Base-by-base conservation (phyloP, 352 stramenopile species). In the Globisporangium echinulatum region DNA sequence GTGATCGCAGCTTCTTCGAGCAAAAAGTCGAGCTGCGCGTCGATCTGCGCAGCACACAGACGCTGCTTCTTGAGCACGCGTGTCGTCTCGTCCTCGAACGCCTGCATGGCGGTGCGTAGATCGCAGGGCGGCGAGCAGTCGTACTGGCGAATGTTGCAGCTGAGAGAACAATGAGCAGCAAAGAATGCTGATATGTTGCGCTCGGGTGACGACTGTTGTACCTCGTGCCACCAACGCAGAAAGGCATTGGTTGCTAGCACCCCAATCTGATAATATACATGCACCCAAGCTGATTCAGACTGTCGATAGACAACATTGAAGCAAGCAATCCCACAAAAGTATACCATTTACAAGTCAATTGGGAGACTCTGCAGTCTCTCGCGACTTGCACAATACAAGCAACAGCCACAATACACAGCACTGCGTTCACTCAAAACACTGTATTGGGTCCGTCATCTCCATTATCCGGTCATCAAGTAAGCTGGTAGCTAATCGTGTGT, bases 11-110 rank as follows among this genome's bases (percentile, higher is more conserved):
- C 78, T 36, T 87, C 72, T 6, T 70, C 72, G 37, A 89, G 71
- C 47, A 91, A 66, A 54, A 75, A 70, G 54, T 87, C 79, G 17
- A 91, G 61, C 17, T 91, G 77, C 40, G 63, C 68, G 61, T 89
- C 70, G 59, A 91, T 83, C 59, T 84, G 69, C 52, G 69, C 74
- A 37, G 69, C 77, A 52, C 77, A 80, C 37, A 85, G 53, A 14
- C 79, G 75, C 68, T 91, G 82, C 52, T 84, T 85, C 70, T 91
- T 91, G 58, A 89, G 62, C 70, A 83, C 79, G 56, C 75, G 74
- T 55, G 75, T 69, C 36, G 66, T 77, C 54, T 87, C 82, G 44
- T 89, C 79, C 38, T 76, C 72, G 36, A 90, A 62, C 33, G 68
- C 69, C 68, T 87, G 72, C 80, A 90, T 89, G 10, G 15, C 42